Evolutionary conservation across 2,329 filamentous ascomycete genomes (phyloP), one percentile per base, ranked within the genome.

Genomic region (Emericellopsis cladophorae): DNA sequence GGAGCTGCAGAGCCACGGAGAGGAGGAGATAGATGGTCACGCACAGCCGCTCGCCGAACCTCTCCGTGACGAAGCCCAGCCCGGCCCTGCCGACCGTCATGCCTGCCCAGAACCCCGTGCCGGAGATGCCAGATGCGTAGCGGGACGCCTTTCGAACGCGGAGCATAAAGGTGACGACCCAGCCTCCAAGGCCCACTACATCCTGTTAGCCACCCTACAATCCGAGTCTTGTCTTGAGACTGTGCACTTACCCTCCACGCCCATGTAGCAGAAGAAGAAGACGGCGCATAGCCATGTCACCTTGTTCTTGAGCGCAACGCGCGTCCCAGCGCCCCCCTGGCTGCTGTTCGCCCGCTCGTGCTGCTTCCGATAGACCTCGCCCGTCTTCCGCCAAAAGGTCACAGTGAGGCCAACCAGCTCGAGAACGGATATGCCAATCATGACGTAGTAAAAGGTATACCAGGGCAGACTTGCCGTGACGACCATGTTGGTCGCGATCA

Each of bases 141-240:
- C 74, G 59, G 2, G 62, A 68, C 1, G 76, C 82, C 6, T 79
- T 61, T 12, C 84, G 72, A 9, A 85, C 77, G 11, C 74, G 71
- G 6, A 85, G 74, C 81, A 89, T 88, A 55, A 89, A 88, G 0
- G 78, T 79, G 29, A 86, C 79, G 29, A 89, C 78, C 84, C 84
- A 90, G 4, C 84, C 84, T 18, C 82, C 81, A 1, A 87, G 67
- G 0, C 77, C 79, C 39, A 83, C 62, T 65, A 14, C 1, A 39
- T 36, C 1, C 21, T 0, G 1, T 15, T 35, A 12, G 21, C 14
- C 26, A 38, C 21, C n/a, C 10, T 18, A 10, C 32, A 11, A 24
- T 12, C 5, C 12, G 37, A 12, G 29, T 16, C 9, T 26, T 36
- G 23, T n/a, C n/a, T n/a, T 4, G 12, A 2, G 8, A 12, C 9